These are phyloP conservation scores for Scheffersomyces lignicola DNA, from an alignment of 1,139 yeast species.

Conservation along the genomic window DNA sequence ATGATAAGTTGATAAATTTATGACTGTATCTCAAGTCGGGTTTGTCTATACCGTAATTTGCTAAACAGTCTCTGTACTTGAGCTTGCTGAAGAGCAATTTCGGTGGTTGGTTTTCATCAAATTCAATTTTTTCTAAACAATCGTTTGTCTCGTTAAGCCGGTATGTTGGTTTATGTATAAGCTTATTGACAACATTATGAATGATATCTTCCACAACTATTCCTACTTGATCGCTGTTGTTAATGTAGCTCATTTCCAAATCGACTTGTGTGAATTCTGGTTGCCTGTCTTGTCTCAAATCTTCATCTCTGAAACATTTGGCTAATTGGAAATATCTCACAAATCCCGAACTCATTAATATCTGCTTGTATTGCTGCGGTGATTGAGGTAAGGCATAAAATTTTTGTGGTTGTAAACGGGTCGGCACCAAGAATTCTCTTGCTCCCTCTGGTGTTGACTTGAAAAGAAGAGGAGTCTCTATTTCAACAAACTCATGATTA, in stretches of 20 bases:
- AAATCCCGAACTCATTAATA: constrained; percentile 92
- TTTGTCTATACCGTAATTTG: constrained; percentile 84
- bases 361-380: constrained; percentile 95
- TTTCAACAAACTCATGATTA: constrained; percentile 63
- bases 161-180: constrained; percentile 41
- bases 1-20: constrained; percentile 49
- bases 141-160: constrained; percentile 23
- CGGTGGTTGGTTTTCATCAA: constrained; percentile 14
- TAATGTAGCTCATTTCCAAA: constrained; percentile 86
- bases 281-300: constrained; percentile 90
- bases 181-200: constrained; percentile 53
- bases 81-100: constrained; percentile 41
- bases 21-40: constrained; percentile 80
- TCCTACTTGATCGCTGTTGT: constrained; percentile 64
- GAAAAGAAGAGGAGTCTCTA: constrained; percentile 90
- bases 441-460: constrained; percentile 99
- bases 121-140: constrained; percentile 16
- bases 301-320: constrained; percentile 93
- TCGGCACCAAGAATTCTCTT: constrained; percentile 90
- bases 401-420: constrained; percentile 52
- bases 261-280: constrained; percentile 97
- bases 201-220: constrained; percentile 62
- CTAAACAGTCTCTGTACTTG: constrained; percentile 67
- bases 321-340: constrained; percentile 87
- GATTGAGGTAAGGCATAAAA: constrained; percentile 95